phyloP scores from a whole-genome alignment of 2,329 filamentous ascomycete species.

The Venturia pyrina region DNA sequence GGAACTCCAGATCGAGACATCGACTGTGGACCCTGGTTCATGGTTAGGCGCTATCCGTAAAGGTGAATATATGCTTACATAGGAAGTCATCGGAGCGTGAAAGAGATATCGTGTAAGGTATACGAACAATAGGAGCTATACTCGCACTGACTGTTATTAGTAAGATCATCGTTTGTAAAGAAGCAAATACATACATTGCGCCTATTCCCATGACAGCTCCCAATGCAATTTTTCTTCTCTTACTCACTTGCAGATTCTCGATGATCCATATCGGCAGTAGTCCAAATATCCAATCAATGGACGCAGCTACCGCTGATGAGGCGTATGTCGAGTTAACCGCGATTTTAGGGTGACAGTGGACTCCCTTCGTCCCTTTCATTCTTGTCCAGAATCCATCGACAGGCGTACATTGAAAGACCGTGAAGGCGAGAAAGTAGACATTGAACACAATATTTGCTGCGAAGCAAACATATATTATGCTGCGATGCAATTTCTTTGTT shows the following conservation, averaged over 20 bases:
- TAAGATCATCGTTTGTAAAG: no score
- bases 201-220: slow-evolving; percentile 23
- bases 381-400: slow-evolving; percentile 10
- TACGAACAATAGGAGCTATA: slow-evolving; percentile 33
- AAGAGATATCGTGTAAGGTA: slow-evolving; percentile 33
- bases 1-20: slow-evolving; percentile 22
- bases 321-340: slow-evolving; percentile 12
- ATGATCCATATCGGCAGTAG: slow-evolving; percentile 23
- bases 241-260: slow-evolving; percentile 21
- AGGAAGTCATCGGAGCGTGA: slow-evolving; percentile 27
- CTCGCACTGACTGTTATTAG: slow-evolving; percentile 1
- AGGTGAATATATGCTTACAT: slow-evolving; percentile 15
- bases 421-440: slow-evolving; percentile 8
- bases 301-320: slow-evolving; percentile 15
- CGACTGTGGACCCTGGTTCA: slow-evolving; percentile 13
- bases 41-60: no score
- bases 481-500: background rate
- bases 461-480: slow-evolving; percentile 6
- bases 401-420: slow-evolving; percentile 12
- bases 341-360: slow-evolving; percentile 4
- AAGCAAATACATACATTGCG: slow-evolving; percentile 14
- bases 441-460: slow-evolving; percentile 9
- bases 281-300: slow-evolving; percentile 16
- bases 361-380: background rate
- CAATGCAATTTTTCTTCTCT: slow-evolving; percentile 22